Evolutionary conservation across 2,329 filamentous ascomycete genomes (phyloP).

Genomic region (Colletotrichum sp.): DNA sequence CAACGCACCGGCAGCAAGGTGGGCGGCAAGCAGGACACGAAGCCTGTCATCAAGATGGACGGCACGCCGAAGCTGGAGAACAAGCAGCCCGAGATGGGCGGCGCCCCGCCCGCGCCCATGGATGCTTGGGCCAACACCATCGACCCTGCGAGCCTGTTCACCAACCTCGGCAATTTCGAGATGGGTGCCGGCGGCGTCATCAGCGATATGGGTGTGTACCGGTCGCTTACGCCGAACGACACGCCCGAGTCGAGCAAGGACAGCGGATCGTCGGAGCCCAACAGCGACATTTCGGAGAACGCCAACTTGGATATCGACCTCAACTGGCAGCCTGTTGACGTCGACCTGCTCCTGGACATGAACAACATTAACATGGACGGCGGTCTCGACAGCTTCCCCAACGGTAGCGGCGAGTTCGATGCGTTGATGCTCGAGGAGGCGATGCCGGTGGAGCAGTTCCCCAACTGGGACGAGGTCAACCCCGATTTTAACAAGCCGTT

Average conservation of each 20-base stretch:
- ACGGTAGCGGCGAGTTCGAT: constrained; percentile 23
- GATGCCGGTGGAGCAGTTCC: constrained; percentile 17
- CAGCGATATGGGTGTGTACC: constrained; percentile 58
- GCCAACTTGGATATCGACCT: constrained; percentile 58
- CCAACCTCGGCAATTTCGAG: constrained; percentile 44
- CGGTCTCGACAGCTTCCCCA: constrained; percentile 22
- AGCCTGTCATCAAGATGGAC: constrained; percentile 32
- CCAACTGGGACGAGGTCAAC: constrained; percentile 55
- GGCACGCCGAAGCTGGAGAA: constrained; percentile 26
- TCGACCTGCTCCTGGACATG: constrained; percentile 48
- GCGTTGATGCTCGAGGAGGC: constrained; percentile 22
- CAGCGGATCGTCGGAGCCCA: constrained; percentile 62
- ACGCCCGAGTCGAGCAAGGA: constrained; percentile 70
- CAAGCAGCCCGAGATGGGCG: constrained; percentile 33
- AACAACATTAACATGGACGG: constrained; percentile 38
- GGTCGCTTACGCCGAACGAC: constrained; percentile 63
- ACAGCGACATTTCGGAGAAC: constrained; percentile 65
- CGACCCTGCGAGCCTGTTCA: constrained; percentile 48
- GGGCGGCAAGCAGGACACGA: constrained; percentile 44
- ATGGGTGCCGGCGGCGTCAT: constrained; percentile 50
- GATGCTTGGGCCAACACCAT: constrained; percentile 41
- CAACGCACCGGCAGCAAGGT: constrained; percentile 52
- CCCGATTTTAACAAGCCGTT: constrained; percentile 59
- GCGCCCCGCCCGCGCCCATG: constrained; percentile 17
- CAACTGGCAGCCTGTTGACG: constrained; percentile 55